A percentile compares a stretch with the other conserved stretches of the same genome.
These are phyloP conservation scores for Sclerotinia borealis DNA, from an alignment of 2,329 filamentous ascomycete genomes.

Conservation along the genomic window DNA sequence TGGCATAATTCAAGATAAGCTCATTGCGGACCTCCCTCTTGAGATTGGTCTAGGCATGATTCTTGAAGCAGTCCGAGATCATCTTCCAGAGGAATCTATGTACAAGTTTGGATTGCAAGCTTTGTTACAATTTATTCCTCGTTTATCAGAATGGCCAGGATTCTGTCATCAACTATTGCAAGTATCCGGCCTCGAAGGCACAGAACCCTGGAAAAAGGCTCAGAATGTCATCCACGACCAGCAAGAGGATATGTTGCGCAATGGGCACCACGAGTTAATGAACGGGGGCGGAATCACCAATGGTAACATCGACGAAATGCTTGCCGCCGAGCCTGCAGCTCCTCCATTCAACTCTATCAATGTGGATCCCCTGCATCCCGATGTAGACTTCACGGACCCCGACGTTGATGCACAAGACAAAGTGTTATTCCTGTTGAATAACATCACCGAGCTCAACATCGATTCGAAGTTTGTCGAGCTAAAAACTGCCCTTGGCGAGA, in stretches of 20 bases:
- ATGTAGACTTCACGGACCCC: slow-evolving; percentile 71
- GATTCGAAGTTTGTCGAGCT: slow-evolving; percentile 79
- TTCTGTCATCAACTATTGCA: slow-evolving; percentile 82
- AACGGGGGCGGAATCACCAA: slow-evolving; percentile 56
- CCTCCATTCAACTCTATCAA: slow-evolving; percentile 74
- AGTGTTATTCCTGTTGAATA: slow-evolving; percentile 94
- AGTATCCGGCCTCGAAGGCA: slow-evolving; percentile 75
- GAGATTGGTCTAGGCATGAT: slow-evolving; percentile 97
- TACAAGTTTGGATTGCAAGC: slow-evolving; percentile 97
- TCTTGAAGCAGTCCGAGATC: slow-evolving; percentile 87
- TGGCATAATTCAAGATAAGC: slow-evolving; percentile 88
- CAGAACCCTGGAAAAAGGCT: slow-evolving; percentile 76
- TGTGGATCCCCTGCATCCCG: slow-evolving; percentile 61
- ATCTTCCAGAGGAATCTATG: slow-evolving; percentile 79
- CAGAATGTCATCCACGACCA: slow-evolving; percentile 71
- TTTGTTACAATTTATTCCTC: slow-evolving; percentile 76
- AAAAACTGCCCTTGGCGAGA: slow-evolving; percentile 67
- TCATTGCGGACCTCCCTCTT: slow-evolving; percentile 83
- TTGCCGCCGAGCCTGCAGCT: slow-evolving; percentile 51
- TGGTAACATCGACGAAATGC: slow-evolving; percentile 60
- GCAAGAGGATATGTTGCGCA: slow-evolving; percentile 53
- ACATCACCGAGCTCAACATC: slow-evolving; percentile 85
- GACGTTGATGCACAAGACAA: slow-evolving; percentile 82
- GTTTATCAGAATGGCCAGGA: slow-evolving; percentile 89
- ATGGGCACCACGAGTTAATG: slow-evolving; percentile 37